A percentile compares a stretch with the other conserved stretches of the same genome.
Conservation (phyloP, 1,139 yeast genomes). For the Geotrichum fermentans region DNA sequence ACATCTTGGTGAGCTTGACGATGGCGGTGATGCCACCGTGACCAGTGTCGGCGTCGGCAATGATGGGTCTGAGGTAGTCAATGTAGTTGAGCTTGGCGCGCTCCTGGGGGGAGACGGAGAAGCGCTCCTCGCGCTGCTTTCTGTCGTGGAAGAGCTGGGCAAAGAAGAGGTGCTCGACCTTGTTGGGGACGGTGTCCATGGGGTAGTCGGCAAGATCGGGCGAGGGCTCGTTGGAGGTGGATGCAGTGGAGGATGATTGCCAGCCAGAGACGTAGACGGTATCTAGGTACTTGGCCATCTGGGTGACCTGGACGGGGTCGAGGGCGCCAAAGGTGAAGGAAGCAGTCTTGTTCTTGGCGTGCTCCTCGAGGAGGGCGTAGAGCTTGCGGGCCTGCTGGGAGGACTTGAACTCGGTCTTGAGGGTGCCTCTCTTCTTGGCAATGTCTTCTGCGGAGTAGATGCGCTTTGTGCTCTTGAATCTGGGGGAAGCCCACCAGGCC, state of each 20-base stretch:
- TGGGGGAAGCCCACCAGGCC: slow-evolving; percentile 88
- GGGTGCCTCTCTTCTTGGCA: slow-evolving; percentile 79
- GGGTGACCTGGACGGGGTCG: slow-evolving; percentile 93
- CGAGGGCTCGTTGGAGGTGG: slow-evolving; percentile 94
- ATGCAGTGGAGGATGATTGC: slow-evolving; percentile 98
- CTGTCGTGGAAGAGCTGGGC: slow-evolving; percentile 97
- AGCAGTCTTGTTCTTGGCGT: slow-evolving; percentile 66
- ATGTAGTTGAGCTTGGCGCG: slow-evolving; percentile 55
- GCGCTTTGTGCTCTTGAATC: slow-evolving; percentile 87
- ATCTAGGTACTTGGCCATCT: slow-evolving; percentile 93
- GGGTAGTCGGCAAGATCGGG: slow-evolving; percentile 99
- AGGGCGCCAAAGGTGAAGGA: slow-evolving; percentile 94
- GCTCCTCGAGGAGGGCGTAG: slow-evolving; percentile 62
- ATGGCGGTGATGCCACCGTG: slow-evolving; percentile 98
- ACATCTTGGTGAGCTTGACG: slow-evolving; percentile 90
- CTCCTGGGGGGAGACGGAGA: slow-evolving; percentile 53
- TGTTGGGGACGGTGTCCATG: slow-evolving; percentile 97
- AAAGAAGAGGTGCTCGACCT: slow-evolving; percentile 94
- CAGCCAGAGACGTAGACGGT: slow-evolving; percentile 93
- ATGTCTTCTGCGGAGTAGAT: slow-evolving; percentile 85
- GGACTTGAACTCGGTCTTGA: slow-evolving; percentile 69
- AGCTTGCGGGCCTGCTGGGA: slow-evolving; percentile 77
- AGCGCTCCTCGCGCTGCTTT: slow-evolving; percentile 86
- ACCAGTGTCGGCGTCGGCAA: slow-evolving; percentile 98
- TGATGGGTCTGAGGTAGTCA: slow-evolving; percentile 88